These are phyloP conservation scores for Mucor saturninus DNA, from an alignment of 371 early-diverging fungal species.

Conservation along the genomic window DNA sequence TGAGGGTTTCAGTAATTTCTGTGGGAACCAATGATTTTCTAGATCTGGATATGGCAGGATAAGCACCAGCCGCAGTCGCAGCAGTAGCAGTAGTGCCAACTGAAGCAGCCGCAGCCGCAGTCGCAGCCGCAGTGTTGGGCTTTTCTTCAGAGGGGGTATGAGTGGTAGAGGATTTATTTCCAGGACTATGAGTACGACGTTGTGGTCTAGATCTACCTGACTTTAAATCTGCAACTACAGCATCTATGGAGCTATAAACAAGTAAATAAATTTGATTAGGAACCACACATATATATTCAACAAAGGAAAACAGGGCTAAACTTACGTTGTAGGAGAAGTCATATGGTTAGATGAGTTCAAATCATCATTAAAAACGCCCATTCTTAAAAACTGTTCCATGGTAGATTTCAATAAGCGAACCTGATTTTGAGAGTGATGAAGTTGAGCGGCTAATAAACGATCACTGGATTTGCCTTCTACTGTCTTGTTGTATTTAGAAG, in stretches of 20 bases:
- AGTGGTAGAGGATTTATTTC: not conserved
- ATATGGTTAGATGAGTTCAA: not conserved
- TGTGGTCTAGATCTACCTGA: constrained; percentile 15
- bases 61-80: not conserved
- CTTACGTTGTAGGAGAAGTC: constrained; percentile 25
- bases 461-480: constrained; percentile 13
- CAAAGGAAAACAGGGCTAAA: not conserved
- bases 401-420: constrained; percentile 46
- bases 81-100: too few relatives aligned
- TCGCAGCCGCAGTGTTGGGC: not conserved
- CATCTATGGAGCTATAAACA: constrained; percentile 21
- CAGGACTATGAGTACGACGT: not conserved
- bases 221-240: constrained; percentile 20
- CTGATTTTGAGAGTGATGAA: constrained; percentile 47
- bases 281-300: not conserved
- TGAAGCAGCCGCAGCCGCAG: not conserved
- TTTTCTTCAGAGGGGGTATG: not conserved
- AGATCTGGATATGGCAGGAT: not conserved
- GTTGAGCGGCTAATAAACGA: constrained; percentile 24
- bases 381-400: constrained; percentile 51
- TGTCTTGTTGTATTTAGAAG: not conserved
- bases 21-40: constrained; percentile 11
- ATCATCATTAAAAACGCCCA: constrained; percentile 47
- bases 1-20: constrained; percentile 4
- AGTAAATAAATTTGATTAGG: not conserved